phyloP scores from a whole-genome alignment of 2,329 filamentous ascomycete genomes.

The Fusarium vanettenii region DNA sequence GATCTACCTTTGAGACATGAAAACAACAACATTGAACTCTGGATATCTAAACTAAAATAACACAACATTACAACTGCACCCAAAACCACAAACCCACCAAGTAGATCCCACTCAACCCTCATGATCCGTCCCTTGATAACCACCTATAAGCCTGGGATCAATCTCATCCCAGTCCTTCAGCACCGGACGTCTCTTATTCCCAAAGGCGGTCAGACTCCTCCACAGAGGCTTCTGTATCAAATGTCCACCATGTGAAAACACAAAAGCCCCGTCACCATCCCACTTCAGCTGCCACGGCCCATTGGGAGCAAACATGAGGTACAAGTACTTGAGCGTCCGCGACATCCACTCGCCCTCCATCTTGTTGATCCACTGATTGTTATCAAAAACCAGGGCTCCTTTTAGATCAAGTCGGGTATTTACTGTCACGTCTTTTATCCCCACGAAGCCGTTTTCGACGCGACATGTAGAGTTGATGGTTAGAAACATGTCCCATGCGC shows the following conservation, averaged over 20 bases:
- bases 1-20: background rate
- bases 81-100: background rate
- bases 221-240: constrained; percentile 44
- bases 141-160: background rate
- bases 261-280: constrained; percentile 58
- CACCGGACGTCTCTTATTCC: background rate
- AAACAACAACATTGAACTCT: background rate
- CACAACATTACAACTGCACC: background rate
- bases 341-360: constrained; percentile 92
- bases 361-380: constrained; percentile 65
- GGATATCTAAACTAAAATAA: background rate
- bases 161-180: background rate
- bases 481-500: constrained; percentile 83
- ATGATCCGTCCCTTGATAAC: background rate
- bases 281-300: constrained; percentile 63
- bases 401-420: constrained; percentile 42
- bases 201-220: background rate
- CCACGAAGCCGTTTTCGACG: constrained; percentile 74
- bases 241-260: constrained; percentile 64
- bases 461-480: constrained; percentile 73
- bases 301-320: constrained; percentile 75
- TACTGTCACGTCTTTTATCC: constrained; percentile 73
- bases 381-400: constrained; percentile 62
- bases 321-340: constrained; percentile 87
- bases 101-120: background rate